These are phyloP conservation scores for Arctium lappa DNA, from an alignment of 129 eudicot genomes.

Conservation along the genomic window DNA sequence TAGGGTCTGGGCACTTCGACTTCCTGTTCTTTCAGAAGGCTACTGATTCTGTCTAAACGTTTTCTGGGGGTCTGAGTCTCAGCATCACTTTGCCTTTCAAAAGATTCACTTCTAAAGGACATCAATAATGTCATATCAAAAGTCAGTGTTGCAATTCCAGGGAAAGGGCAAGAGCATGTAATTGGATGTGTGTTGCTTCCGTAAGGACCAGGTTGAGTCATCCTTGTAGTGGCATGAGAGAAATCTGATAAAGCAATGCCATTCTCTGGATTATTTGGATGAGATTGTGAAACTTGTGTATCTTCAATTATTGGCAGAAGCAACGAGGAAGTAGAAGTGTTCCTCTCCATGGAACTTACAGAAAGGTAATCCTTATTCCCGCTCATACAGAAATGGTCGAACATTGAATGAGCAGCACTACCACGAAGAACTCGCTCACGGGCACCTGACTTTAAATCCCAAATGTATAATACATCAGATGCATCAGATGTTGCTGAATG, in stretches of 20 bases:
- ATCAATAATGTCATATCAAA: constrained; percentile 72
- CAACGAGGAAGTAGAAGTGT: constrained; percentile 66
- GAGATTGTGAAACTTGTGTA: constrained; percentile 44
- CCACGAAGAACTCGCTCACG: constrained; percentile 98
- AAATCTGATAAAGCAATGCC: constrained; percentile 20
- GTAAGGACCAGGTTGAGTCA: background rate
- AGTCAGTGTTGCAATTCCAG: constrained; percentile 73
- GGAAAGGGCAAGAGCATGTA: constrained; percentile 74
- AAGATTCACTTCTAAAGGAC: constrained; percentile 49
- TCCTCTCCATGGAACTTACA: constrained; percentile 35
- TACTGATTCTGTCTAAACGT: constrained; percentile 20
- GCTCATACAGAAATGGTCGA: constrained; percentile 60
- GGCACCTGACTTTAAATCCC: constrained; percentile 97
- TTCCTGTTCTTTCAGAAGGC: constrained; percentile 29
- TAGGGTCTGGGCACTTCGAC: constrained; percentile 29
- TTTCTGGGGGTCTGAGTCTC: constrained; percentile 30
- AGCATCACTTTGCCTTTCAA: constrained; percentile 24
- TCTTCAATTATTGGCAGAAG: constrained; percentile 50
- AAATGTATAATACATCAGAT: constrained; percentile 69
- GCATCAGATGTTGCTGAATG: constrained; percentile 55
- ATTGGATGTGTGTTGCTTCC: constrained; percentile 42
- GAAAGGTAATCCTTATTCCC: constrained; percentile 34
- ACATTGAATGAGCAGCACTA: constrained; percentile 85
- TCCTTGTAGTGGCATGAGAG: constrained; percentile 14
- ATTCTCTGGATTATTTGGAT: constrained; percentile 24